Evolutionary conservation across 2,329 filamentous ascomycete species (phyloP).

Genomic region (Fusarium denticulatum): DNA sequence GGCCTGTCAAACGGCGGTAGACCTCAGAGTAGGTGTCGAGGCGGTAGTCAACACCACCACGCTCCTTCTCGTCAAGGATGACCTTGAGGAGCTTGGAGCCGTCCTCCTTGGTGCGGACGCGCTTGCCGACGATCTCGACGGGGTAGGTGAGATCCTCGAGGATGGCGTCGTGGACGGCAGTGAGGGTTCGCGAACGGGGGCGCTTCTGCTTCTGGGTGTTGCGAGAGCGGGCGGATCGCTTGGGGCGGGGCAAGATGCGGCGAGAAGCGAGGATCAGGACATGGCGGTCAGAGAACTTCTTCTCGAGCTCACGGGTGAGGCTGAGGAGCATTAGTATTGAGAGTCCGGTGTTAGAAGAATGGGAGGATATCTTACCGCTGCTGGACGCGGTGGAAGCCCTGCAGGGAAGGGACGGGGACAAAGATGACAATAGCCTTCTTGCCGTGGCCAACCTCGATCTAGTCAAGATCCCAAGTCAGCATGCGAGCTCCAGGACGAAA

Average conservation of each 20-base stretch:
- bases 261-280: constrained; percentile 98
- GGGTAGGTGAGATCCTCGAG: constrained; percentile 98
- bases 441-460: constrained; percentile 99
- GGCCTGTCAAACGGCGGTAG: constrained; percentile 97
- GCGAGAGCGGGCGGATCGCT: constrained; percentile 96
- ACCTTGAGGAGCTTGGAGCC: constrained; percentile 99
- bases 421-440: constrained; percentile 99
- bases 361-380: constrained; percentile 80
- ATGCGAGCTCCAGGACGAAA: constrained; percentile 78
- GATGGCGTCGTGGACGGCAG: constrained; percentile 98
- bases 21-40: constrained; percentile 99
- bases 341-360: too few species aligned
- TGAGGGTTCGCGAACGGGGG: constrained; percentile 95
- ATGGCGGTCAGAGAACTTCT: constrained; percentile 99
- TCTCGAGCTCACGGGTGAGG: constrained; percentile 99
- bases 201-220: constrained; percentile 99
- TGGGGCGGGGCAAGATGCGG: constrained; percentile 98
- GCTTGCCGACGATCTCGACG: constrained; percentile 99
- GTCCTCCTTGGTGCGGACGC: constrained; percentile 98
- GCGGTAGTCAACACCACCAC: constrained; percentile 98
- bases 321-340: constrained; percentile 59
- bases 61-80: constrained; percentile 99
- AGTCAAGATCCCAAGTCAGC: constrained; percentile 74
- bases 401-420: constrained; percentile 98
- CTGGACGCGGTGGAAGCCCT: constrained; percentile 99